Evolutionary conservation across 2,329 filamentous ascomycete species (phyloP), one percentile per base, ranked within the genome.

Genomic region (Botrytis tulipae): DNA sequence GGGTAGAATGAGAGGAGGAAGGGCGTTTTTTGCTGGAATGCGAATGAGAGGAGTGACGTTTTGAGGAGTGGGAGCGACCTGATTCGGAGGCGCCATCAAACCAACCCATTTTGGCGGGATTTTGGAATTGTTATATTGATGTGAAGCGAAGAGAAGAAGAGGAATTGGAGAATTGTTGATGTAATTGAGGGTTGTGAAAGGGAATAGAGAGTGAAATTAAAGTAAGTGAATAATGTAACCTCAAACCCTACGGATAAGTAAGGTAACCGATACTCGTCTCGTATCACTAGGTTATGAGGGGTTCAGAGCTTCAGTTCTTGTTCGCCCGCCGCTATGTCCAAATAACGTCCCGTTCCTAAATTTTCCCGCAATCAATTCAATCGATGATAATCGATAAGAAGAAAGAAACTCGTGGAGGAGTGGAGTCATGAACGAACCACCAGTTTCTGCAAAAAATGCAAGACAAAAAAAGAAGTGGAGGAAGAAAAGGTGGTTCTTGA

Each of bases 31-130:
- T 69, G 46, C 79, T 9, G 18, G 66, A 57, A 25, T 57, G 48
- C 18, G 66, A 81, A 59, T 80, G 80, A 68, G 79, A 76, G 69
- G 62, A 60, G 9, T 78, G 70, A 76, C 78, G 70, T 78, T 73
- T 60, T 80, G 79, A 35, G 74, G 75, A 71, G 74, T 74, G 63
- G 54, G 73, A 74, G 46, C 73, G 72, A 46, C 81, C 81, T 20
- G 79, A 73, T 66, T 81, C 79, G 42, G 81, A 82, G 73, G 75
- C 77, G 74, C 82, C 82, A 76, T 85, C 83, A 75, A 85, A 85
- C 84, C 84, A 86, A 75, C 82, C 84, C 84, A 86, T 86, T 62
- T 73, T 76, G 68, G 40, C 35, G 12, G 3, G 4, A 20, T 66
- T 57, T 44, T 62, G 25, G n/a, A n/a, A n/a, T n/a, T n/a, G n/a